Evolutionary conservation across 2,329 filamentous ascomycete species (phyloP).

Genomic region (Arthroderma sp.): DNA sequence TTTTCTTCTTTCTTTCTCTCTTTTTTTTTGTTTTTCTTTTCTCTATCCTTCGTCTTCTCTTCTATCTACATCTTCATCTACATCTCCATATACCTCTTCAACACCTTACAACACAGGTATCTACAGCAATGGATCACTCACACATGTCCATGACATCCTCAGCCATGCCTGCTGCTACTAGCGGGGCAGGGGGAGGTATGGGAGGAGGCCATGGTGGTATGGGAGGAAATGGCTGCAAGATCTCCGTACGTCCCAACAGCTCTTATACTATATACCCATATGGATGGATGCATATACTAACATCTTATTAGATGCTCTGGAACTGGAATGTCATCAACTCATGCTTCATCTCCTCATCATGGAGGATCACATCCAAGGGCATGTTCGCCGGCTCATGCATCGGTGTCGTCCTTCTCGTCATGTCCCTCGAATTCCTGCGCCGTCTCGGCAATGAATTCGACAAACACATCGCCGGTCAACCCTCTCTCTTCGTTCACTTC

Average conservation of each 20-base stretch:
- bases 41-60: not conserved
- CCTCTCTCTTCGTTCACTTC: constrained; percentile 20
- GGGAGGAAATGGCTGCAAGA: constrained; percentile 17
- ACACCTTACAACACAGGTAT: not conserved
- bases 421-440: constrained; percentile 59
- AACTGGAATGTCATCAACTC: constrained; percentile 62
- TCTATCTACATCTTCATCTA: not conserved
- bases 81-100: not conserved
- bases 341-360: constrained; percentile 57
- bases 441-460: constrained; percentile 62
- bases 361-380: constrained; percentile 55
- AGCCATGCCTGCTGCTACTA: constrained; percentile 6
- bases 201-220: constrained; percentile 10
- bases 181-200: constrained; percentile 6
- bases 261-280: not conserved
- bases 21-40: not conserved
- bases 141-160: constrained; percentile 7
- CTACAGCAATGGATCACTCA: constrained; percentile 6
- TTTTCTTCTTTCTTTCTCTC: not conserved
- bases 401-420: constrained; percentile 60
- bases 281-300: constrained; percentile 2
- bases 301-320: constrained; percentile 54
- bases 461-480: constrained; percentile 46
- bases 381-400: constrained; percentile 74
- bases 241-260: constrained; percentile 16